phyloP scores from a whole-genome alignment of 345 rosid species.

The Microcos paniculata region DNA sequence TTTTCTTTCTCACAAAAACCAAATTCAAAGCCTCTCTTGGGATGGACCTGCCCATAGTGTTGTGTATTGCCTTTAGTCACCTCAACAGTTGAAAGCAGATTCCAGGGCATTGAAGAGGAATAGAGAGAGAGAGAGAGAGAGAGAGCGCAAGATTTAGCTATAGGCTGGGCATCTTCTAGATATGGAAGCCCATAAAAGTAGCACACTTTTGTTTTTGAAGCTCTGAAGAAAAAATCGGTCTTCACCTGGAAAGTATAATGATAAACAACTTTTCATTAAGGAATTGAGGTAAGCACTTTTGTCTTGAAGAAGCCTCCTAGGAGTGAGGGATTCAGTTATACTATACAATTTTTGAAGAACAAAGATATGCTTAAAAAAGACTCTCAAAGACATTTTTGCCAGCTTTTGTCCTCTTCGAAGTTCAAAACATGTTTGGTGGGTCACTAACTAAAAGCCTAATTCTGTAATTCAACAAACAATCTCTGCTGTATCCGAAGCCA shows the following conservation, averaged over 20 bases:
- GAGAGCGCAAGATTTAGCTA: background rate
- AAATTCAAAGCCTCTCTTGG: constrained; percentile 17
- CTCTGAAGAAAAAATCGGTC: constrained; percentile 7
- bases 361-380: constrained; percentile 24
- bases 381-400: constrained; percentile 20
- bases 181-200: constrained; percentile 44
- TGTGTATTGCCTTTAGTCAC: constrained; percentile 41
- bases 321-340: constrained; percentile 34
- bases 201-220: constrained; percentile 27
- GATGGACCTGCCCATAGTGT: constrained; percentile 31
- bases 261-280: constrained; percentile 46
- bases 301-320: constrained; percentile 55
- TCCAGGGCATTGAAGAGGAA: constrained; percentile 8
- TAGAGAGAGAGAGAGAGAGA: background rate
- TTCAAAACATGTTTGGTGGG: constrained; percentile 26
- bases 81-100: constrained; percentile 50
- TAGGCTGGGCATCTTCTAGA: constrained; percentile 46
- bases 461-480: constrained; percentile 4
- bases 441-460: constrained; percentile 18
- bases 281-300: constrained; percentile 49
- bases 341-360: constrained; percentile 15
- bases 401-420: constrained; percentile 37
- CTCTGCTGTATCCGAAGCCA: background rate
- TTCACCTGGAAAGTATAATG: constrained; percentile 41
- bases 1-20: constrained; percentile 17